Percentiles rank a stretch among this genome's conserved stretches.
phyloP scores from a whole-genome alignment of 2,329 filamentous ascomycete species.

The Stachybotrys chlorohalonatus region DNA sequence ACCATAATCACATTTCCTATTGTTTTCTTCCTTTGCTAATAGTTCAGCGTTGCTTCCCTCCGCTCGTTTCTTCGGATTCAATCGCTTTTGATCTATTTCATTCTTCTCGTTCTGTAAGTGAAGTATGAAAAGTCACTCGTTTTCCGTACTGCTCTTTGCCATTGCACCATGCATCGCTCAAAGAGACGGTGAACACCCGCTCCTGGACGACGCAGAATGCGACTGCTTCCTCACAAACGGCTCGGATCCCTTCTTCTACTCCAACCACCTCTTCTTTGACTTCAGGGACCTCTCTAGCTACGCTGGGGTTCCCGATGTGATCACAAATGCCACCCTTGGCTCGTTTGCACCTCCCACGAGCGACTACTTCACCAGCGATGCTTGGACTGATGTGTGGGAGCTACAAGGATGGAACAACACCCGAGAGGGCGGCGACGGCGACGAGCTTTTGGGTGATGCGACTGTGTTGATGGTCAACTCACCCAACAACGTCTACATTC shows the following conservation, averaged over 20 bases:
- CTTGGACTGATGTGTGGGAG: slow-evolving; percentile 28
- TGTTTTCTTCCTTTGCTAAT: neutral
- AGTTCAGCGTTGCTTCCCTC: neutral
- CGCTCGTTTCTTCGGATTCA: neutral
- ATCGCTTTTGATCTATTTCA: too few relatives aligned
- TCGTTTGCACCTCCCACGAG: slow-evolving; percentile 22
- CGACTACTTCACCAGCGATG: slow-evolving; percentile 25
- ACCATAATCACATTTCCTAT: neutral
- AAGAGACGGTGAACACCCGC: neutral
- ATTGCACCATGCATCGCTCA: neutral
- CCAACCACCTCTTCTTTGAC: slow-evolving; percentile 39
- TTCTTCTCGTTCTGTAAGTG: too few relatives aligned
- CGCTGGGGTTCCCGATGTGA: slow-evolving; percentile 23
- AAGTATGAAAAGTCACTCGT: neutral
- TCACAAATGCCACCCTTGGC: slow-evolving; percentile 17
- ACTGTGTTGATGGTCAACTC: slow-evolving; percentile 30
- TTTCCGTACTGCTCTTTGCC: slow-evolving; percentile 2
- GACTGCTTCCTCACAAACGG: slow-evolving; percentile 40
- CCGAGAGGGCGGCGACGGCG: slow-evolving; percentile 13
- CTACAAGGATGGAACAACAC: slow-evolving; percentile 32
- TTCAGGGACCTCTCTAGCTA: slow-evolving; percentile 33
- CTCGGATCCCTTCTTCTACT: slow-evolving; percentile 31
- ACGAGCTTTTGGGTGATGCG: slow-evolving; percentile 15
- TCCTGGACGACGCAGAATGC: slow-evolving; percentile 25
- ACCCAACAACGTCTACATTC: slow-evolving; percentile 36